Percentiles rank a stretch among this genome's conserved stretches.
These are phyloP conservation scores for Hypomyces perniciosus DNA, from an alignment of 2,329 filamentous ascomycete species.

Conservation along the genomic window DNA sequence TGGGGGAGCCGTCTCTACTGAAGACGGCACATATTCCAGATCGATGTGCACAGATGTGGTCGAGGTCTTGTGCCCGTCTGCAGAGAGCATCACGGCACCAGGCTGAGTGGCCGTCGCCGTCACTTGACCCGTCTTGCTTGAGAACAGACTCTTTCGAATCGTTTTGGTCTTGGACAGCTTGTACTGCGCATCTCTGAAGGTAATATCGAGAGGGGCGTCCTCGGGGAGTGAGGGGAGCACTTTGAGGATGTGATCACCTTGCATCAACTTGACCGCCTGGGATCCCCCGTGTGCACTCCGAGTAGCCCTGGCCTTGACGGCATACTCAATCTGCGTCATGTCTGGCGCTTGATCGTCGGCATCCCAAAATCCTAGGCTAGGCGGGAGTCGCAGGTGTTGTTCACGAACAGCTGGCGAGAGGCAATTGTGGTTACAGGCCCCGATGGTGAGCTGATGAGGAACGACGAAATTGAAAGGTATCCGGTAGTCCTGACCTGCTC, in stretches of 20 bases:
- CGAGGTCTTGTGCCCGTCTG: constrained; percentile 40
- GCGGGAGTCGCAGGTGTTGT: constrained; percentile 48
- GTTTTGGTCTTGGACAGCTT: constrained; percentile 45
- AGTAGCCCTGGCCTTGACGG: constrained; percentile 41
- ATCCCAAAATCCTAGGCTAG: constrained; percentile 47
- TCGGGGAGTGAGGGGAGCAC: constrained; percentile 47
- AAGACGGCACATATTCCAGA: constrained; percentile 42
- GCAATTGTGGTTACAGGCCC: constrained; percentile 48
- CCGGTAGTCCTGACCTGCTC: constrained; percentile 41
- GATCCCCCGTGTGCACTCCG: constrained; percentile 13
- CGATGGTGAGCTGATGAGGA: constrained; percentile 51
- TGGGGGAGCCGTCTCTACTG: constrained; percentile 39
- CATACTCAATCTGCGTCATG: constrained; percentile 50
- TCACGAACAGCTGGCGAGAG: constrained; percentile 41
- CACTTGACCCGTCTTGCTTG: constrained; percentile 44
- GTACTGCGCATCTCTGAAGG: constrained; percentile 43
- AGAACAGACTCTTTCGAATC: constrained; percentile 47
- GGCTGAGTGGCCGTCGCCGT: constrained; percentile 42
- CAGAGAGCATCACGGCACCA: constrained; percentile 42
- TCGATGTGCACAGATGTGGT: constrained; percentile 38
- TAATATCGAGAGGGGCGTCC: constrained; percentile 46
- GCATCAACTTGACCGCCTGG: constrained; percentile 29
- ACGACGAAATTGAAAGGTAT: constrained; percentile 56
- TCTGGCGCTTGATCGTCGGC: constrained; percentile 49
- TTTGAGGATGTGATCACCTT: constrained; percentile 40